phyloP scores from a whole-genome alignment of 441 rosid genomes.

The Pelargonium cotyledonis region DNA sequence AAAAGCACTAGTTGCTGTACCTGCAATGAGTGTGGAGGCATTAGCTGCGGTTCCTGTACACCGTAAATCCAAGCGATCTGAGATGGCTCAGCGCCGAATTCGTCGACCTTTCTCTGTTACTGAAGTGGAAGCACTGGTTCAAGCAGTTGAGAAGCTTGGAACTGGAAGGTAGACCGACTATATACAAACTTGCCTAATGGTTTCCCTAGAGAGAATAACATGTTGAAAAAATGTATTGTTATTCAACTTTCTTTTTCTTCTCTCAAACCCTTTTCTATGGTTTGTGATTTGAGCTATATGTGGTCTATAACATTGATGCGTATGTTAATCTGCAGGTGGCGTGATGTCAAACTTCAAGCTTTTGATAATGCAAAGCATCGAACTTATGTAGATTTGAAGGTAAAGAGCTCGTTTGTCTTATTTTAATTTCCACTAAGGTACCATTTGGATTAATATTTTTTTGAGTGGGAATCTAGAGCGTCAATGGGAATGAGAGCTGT shows the following conservation, averaged over 20 bases:
- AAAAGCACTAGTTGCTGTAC: slow-evolving; percentile 48
- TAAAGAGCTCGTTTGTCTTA: slow-evolving; percentile 17
- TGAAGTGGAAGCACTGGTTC: slow-evolving; percentile 97
- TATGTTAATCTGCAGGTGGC: slow-evolving; percentile 57
- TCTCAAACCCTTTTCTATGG: background rate
- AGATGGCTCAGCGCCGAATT: slow-evolving; percentile 77
- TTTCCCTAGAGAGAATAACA: too few relatives aligned
- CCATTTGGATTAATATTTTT: too few relatives aligned
- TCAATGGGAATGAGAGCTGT: too few relatives aligned
- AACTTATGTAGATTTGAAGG: slow-evolving; percentile 97
- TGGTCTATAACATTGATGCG: slow-evolving; percentile 1
- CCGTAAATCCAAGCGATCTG: slow-evolving; percentile 52
- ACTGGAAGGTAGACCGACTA: slow-evolving; percentile 73
- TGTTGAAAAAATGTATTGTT: too few relatives aligned
- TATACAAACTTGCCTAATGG: background rate
- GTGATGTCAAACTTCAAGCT: slow-evolving; percentile 82
- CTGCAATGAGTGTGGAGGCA: slow-evolving; percentile 45
- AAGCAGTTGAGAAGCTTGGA: slow-evolving; percentile 94
- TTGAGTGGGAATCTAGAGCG: too few relatives aligned
- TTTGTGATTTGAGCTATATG: too few relatives aligned
- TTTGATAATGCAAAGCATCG: slow-evolving; percentile 88
- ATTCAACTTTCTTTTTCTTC: background rate
- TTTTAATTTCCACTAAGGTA: background rate
- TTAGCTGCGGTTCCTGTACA: slow-evolving; percentile 53
- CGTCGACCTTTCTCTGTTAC: slow-evolving; percentile 97